phyloP scores from a whole-genome alignment of 257 asterid species.

The Mentha longifolia region DNA sequence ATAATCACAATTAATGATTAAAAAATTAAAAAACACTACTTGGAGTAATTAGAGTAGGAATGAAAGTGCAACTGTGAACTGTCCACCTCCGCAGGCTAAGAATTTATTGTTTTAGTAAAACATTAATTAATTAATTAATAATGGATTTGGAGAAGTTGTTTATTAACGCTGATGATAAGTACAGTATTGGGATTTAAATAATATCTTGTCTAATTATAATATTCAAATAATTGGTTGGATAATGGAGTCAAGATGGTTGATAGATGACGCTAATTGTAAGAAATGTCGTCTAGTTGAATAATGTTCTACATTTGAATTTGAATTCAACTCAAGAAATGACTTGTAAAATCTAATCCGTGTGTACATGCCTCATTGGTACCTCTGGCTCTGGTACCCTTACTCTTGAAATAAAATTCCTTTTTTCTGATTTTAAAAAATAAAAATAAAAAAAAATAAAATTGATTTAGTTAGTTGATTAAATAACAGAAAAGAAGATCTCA shows the following conservation, averaged over 20 bases:
- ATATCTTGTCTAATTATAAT: background rate
- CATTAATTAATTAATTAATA: background rate
- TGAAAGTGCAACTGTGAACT: background rate
- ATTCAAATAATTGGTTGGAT: background rate
- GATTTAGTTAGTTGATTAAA: too few relatives aligned
- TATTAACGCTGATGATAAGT: background rate
- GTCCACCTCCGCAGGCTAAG: too few relatives aligned
- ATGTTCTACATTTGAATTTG: constrained; percentile 33
- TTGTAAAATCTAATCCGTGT: too few relatives aligned
- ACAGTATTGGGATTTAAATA: background rate
- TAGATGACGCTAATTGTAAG: background rate
- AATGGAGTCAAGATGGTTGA: background rate
- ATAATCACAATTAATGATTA: background rate
- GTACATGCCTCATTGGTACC: too few relatives aligned
- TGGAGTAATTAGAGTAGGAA: background rate
- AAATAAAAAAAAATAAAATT: too few relatives aligned
- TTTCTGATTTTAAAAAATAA: too few relatives aligned
- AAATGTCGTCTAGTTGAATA: constrained; percentile 56
- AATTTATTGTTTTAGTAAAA: background rate
- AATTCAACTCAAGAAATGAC: too few relatives aligned
- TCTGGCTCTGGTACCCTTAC: too few relatives aligned
- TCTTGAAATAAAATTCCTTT: too few relatives aligned
- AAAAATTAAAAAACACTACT: background rate
- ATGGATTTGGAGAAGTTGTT: background rate
- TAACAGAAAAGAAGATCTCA: too few relatives aligned